These are phyloP conservation scores for Takakia lepidozioides DNA, from an alignment of 225 moss, liverwort and hornwort genomes.

Conservation along the genomic window DNA sequence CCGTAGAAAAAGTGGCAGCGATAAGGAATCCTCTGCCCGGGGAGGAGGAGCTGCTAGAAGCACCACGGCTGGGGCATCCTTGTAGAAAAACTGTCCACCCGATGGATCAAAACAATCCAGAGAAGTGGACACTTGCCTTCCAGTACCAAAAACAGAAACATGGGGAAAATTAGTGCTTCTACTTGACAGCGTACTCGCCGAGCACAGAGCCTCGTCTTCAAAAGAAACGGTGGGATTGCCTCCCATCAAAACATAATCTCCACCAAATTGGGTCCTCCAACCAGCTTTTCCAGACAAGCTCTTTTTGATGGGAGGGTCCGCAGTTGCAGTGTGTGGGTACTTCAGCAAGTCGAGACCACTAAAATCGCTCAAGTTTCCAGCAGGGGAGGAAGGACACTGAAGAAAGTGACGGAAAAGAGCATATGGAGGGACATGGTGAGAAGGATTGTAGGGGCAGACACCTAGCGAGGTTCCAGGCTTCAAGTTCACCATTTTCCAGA, in stretches of 20 bases:
- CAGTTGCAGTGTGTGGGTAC: slow-evolving; percentile 21
- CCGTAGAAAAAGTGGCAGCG: slow-evolving; percentile 29
- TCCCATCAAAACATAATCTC: too few species aligned
- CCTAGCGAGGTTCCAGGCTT: slow-evolving; percentile 8
- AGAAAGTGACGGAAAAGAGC: slow-evolving; percentile 38
- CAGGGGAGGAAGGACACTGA: slow-evolving; percentile 23
- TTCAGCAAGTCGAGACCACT: slow-evolving; percentile 22
- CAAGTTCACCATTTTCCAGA: slow-evolving; percentile 20
- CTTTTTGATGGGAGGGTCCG: slow-evolving; percentile 5
- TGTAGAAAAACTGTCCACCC: slow-evolving; percentile 61
- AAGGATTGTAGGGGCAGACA: slow-evolving; percentile 22
- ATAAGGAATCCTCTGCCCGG: slow-evolving; percentile 7
- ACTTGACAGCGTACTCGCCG: background rate
- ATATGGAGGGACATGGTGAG: slow-evolving; percentile 26
- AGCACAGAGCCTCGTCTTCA: slow-evolving; percentile 17
- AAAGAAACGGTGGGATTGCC: slow-evolving; percentile 21
- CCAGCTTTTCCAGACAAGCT: too few species aligned
- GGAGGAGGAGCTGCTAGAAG: slow-evolving; percentile 17
- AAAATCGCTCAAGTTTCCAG: too few species aligned
- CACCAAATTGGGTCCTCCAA: too few species aligned
- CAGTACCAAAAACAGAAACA: background rate
- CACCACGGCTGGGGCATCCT: slow-evolving; percentile 69
- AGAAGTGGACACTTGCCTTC: slow-evolving; percentile 3
- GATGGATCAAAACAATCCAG: slow-evolving; percentile 35
- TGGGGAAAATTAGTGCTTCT: too few species aligned